These are phyloP conservation scores for Endocladia muricata DNA, from an alignment of 31 red algal species.

Conservation along the genomic window DNA sequence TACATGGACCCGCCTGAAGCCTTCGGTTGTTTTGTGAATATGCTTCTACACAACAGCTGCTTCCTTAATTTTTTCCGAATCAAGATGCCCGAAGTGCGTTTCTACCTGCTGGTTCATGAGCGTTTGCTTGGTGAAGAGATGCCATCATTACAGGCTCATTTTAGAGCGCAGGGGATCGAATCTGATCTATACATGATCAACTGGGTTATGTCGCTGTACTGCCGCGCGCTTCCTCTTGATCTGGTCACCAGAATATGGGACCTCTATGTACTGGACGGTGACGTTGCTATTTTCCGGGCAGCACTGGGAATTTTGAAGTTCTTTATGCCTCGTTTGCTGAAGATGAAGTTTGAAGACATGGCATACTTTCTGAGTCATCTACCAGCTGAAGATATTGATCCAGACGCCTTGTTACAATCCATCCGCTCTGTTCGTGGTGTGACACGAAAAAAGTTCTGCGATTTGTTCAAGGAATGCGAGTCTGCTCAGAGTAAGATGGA, in stretches of 20 bases:
- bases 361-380: slow-evolving; percentile 93
- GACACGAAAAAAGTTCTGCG: slow-evolving; percentile 51
- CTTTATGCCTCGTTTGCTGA: slow-evolving; percentile 63
- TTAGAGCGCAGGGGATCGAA: slow-evolving; percentile 69
- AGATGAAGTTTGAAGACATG: slow-evolving; percentile 89
- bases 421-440: slow-evolving; percentile 71
- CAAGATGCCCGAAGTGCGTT: slow-evolving; percentile 93
- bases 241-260: slow-evolving; percentile 93
- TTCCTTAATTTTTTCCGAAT: slow-evolving; percentile 92
- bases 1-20: slow-evolving; percentile 90
- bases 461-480: slow-evolving; percentile 78
- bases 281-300: slow-evolving; percentile 90
- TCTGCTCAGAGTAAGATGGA: slow-evolving; percentile 8
- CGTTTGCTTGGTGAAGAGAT: slow-evolving; percentile 74
- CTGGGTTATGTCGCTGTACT: slow-evolving; percentile 97
- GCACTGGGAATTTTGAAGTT: slow-evolving; percentile 87
- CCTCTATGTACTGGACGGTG: slow-evolving; percentile 88
- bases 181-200: slow-evolving; percentile 97
- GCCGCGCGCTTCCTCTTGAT: slow-evolving; percentile 84
- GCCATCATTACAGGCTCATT: slow-evolving; percentile 71
- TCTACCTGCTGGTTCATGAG: slow-evolving; percentile 82
- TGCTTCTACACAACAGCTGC: slow-evolving; percentile 85
- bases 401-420: slow-evolving; percentile 60
- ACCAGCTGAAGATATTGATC: slow-evolving; percentile 75
- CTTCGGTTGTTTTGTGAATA: slow-evolving; percentile 88